Percentiles rank a stretch among this genome's conserved stretches.
Conservation (phyloP, 2,329 filamentous ascomycete species). For the Xylariaceae sp. region DNA sequence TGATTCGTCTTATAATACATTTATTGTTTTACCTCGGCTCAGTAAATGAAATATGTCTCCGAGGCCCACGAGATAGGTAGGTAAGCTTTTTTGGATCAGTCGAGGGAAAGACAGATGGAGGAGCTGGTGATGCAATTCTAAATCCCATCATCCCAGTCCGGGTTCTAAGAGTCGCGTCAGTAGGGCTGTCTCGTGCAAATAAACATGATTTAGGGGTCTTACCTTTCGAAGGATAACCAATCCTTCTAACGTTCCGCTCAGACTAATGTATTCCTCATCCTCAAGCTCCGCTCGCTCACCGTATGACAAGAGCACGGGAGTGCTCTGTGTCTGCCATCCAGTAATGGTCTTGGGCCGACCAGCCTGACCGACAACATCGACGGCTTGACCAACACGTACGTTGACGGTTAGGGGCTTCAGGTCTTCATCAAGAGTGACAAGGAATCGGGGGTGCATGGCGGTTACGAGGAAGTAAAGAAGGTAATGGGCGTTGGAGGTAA, state of each 20-base stretch:
- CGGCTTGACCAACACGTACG: slow-evolving; percentile 93
- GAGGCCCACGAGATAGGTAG: neutral
- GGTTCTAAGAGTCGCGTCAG: slow-evolving; percentile 39
- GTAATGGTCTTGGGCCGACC: slow-evolving; percentile 98
- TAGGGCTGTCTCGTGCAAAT: neutral
- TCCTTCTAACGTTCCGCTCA: slow-evolving; percentile 88
- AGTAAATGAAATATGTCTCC: neutral
- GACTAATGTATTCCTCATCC: slow-evolving; percentile 91
- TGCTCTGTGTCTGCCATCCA: slow-evolving; percentile 98
- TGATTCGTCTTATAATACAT: slow-evolving; percentile 26
- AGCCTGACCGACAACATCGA: slow-evolving; percentile 95
- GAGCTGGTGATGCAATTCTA: slow-evolving; percentile 16
- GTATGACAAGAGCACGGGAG: slow-evolving; percentile 89
- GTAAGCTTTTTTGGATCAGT: neutral
- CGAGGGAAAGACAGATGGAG: neutral
- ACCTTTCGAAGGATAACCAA: slow-evolving; percentile 97
- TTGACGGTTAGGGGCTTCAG: slow-evolving; percentile 92
- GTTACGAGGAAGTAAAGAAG: slow-evolving; percentile 96
- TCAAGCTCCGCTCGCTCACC: slow-evolving; percentile 95
- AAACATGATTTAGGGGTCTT: slow-evolving; percentile 32
- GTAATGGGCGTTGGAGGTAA: slow-evolving; percentile 69
- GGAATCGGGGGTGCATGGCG: slow-evolving; percentile 93
- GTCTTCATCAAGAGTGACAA: slow-evolving; percentile 92
- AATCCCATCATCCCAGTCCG: slow-evolving; percentile 50
- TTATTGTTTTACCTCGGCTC: slow-evolving; percentile 1